A percentile compares a stretch with the other conserved stretches of the same genome.
phyloP scores from a whole-genome alignment of 192 early-diverging fungal genomes.

The Phycomyces nitens region DNA sequence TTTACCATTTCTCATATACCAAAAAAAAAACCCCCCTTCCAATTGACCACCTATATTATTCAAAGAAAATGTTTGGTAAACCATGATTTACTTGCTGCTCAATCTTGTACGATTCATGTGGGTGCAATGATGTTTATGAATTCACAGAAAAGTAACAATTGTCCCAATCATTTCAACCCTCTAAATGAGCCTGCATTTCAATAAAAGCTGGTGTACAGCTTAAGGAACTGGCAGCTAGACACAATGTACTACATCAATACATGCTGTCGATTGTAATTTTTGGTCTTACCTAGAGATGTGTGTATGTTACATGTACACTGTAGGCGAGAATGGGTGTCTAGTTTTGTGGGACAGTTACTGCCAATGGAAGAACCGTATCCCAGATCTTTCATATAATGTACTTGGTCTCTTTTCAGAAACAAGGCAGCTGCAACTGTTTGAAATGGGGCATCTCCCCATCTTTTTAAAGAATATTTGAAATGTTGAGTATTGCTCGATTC shows the following conservation, averaged over 20 bases:
- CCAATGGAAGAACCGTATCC: conserved; percentile 59
- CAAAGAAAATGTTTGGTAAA: too few species aligned
- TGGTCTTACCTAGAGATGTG: conserved; percentile 5
- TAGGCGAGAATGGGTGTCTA: neutral
- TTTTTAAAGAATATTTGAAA: conserved; percentile 4
- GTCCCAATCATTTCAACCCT: too few species aligned
- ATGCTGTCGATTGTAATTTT: neutral
- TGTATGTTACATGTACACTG: conserved; percentile 7
- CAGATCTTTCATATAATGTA: conserved; percentile 67
- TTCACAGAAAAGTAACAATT: too few species aligned
- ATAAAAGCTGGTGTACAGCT: too few species aligned
- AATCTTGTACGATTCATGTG: too few species aligned
- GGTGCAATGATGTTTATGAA: too few species aligned
- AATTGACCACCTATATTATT: too few species aligned
- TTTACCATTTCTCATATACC: too few species aligned
- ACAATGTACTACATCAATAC: neutral
- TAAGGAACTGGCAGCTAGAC: too few species aligned
- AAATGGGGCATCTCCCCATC: conserved; percentile 67
- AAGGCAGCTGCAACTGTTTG: conserved; percentile 61
- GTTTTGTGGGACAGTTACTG: conserved; percentile 62
- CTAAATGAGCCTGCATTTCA: too few species aligned
- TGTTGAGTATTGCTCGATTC: neutral
- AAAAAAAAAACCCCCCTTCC: too few species aligned
- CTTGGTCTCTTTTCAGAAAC: conserved; percentile 55
- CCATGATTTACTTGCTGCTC: too few species aligned